These are phyloP conservation scores for Suillus weaverae DNA, from an alignment of 768 basidiomycete genomes.

Conservation along the genomic window DNA sequence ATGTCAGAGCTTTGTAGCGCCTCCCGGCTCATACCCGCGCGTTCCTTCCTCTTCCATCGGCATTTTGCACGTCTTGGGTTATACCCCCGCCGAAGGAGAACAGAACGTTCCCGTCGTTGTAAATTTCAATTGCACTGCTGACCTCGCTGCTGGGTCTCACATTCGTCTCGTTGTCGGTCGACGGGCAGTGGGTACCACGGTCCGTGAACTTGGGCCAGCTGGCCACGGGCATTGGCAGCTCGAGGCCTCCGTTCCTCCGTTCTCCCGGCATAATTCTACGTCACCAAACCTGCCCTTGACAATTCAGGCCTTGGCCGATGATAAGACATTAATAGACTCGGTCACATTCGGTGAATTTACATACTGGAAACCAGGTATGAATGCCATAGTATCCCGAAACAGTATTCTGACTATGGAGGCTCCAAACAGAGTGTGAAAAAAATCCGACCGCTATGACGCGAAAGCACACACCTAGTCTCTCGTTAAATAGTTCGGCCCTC, in stretches of 20 bases:
- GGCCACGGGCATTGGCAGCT: constrained; percentile 63
- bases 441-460: not conserved
- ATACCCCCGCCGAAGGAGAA: constrained; percentile 63
- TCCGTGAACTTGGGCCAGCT: constrained; percentile 50
- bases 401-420: not conserved
- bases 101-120: constrained; percentile 64
- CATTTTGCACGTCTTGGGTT: constrained; percentile 65
- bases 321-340: constrained; percentile 57
- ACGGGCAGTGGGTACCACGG: constrained; percentile 66
- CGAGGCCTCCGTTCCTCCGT: constrained; percentile 58
- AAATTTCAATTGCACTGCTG: constrained; percentile 40
- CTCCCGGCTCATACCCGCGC: constrained; percentile 18
- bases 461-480: constrained; percentile 3
- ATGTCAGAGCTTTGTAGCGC: constrained; percentile 11
- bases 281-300: constrained; percentile 52
- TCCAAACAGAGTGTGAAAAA: constrained; percentile 12
- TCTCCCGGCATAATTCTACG: constrained; percentile 39
- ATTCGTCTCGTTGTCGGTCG: constrained; percentile 75
- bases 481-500: not conserved
- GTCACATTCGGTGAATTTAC: constrained; percentile 72
- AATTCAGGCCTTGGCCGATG: constrained; percentile 60
- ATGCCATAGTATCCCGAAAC: not conserved
- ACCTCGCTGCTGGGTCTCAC: constrained; percentile 39
- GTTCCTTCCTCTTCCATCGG: constrained; percentile 48
- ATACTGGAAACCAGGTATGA: constrained; percentile 53